phyloP scores from a whole-genome alignment of 805 yeast genomes.

The Scheffersomyces spartinae region DNA sequence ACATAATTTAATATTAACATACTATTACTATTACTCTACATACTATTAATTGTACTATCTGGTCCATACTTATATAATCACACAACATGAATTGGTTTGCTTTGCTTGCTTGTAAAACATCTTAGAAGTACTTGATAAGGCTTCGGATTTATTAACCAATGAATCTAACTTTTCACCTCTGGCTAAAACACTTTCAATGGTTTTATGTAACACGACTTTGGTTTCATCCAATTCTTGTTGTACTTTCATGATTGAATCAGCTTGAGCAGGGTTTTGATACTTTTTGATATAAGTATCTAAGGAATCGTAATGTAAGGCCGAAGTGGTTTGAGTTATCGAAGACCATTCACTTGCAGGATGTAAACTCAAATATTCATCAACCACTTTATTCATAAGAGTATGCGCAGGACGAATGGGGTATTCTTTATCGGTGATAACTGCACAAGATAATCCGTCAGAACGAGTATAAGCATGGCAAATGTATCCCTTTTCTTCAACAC shows the following conservation, averaged over 20 bases:
- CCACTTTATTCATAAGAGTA: slow-evolving; percentile 77
- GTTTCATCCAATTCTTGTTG: slow-evolving; percentile 98
- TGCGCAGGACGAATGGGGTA: slow-evolving; percentile 97
- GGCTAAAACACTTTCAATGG: slow-evolving; percentile 86
- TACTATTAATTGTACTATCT: no score
- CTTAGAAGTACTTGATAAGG: slow-evolving; percentile 75
- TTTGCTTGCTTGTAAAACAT: slow-evolving; percentile 97
- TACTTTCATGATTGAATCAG: slow-evolving; percentile 92
- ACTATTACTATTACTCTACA: no score
- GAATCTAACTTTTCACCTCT: slow-evolving; percentile 95
- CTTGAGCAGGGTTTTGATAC: slow-evolving; percentile 95
- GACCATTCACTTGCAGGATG: slow-evolving; percentile 71
- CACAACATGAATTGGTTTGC: slow-evolving; percentile 37
- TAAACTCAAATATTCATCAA: slow-evolving; percentile 80
- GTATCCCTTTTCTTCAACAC: slow-evolving; percentile 85
- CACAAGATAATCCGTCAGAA: slow-evolving; percentile 85
- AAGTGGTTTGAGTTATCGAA: slow-evolving; percentile 30
- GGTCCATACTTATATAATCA: slow-evolving; percentile 13
- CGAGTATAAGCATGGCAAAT: slow-evolving; percentile 88
- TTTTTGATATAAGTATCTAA: slow-evolving; percentile 62
- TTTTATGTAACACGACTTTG: slow-evolving; percentile 89
- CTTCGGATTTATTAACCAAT: slow-evolving; percentile 90
- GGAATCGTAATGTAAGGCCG: slow-evolving; percentile 41
- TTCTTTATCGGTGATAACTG: slow-evolving; percentile 85
- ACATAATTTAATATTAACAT: no score